phyloP scores from a whole-genome alignment of 106 monocot genomes.

The Allium cepa region DNA sequence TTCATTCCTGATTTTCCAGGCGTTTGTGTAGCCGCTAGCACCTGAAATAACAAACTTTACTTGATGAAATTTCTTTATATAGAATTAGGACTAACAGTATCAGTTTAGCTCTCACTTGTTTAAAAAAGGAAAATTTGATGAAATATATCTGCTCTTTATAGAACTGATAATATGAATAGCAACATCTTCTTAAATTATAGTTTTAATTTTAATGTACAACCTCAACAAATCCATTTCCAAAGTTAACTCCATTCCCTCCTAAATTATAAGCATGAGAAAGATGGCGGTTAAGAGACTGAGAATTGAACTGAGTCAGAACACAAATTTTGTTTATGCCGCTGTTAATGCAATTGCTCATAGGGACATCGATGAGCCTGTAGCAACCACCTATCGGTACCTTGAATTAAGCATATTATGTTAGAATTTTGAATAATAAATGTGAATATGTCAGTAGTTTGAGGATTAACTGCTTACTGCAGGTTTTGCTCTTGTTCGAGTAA shows the following conservation, averaged over 20 bases:
- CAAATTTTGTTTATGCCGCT: constrained; percentile 76
- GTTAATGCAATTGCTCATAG: constrained; percentile 87
- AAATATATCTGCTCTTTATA: background rate
- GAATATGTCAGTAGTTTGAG: no score
- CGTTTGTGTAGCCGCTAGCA: constrained; percentile 49
- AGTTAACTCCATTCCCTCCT: constrained; percentile 46
- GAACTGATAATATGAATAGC: no score
- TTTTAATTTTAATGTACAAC: constrained; percentile 10
- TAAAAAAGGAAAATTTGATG: background rate
- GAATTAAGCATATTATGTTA: background rate
- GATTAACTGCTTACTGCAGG: constrained; percentile 46
- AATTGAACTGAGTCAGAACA: constrained; percentile 80
- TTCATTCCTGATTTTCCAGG: constrained; percentile 42
- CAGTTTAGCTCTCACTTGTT: background rate
- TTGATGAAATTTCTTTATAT: no score
- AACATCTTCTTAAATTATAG: no score
- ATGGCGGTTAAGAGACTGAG: constrained; percentile 71
- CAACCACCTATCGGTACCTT: constrained; percentile 82
- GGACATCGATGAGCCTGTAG: constrained; percentile 80
- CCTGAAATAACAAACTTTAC: constrained; percentile 12
- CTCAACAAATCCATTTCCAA: constrained; percentile 76
- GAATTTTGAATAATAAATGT: no score
- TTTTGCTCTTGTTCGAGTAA: constrained; percentile 62
- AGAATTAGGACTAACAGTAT: no score
- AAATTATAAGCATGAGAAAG: constrained; percentile 60